Conservation (phyloP, 2,329 filamentous ascomycete species). For the Pseudocercospora crystallina region DNA sequence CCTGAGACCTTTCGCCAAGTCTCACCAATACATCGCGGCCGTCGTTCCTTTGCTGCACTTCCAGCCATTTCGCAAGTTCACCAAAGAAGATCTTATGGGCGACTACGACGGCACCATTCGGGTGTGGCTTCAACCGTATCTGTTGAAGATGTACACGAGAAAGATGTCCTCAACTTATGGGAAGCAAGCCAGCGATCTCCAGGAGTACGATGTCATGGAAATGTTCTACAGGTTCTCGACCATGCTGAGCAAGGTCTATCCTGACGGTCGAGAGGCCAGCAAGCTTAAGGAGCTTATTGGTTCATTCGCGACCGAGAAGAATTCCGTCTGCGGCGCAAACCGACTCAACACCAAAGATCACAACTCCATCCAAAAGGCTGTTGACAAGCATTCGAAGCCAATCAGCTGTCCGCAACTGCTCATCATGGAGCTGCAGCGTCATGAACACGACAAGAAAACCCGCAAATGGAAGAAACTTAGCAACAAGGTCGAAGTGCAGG, state of each 20-base stretch:
- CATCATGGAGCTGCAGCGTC: constrained; percentile 56
- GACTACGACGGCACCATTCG: constrained; percentile 2
- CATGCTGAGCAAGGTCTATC: too few relatives aligned
- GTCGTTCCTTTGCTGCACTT: constrained; percentile 60
- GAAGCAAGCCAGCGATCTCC: neutral
- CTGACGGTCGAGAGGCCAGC: neutral
- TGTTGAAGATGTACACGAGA: constrained; percentile 32
- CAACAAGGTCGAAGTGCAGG: constrained; percentile 57
- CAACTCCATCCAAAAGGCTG: constrained; percentile 43
- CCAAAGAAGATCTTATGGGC: constrained; percentile 45
- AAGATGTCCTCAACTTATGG: constrained; percentile 22
- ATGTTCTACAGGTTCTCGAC: constrained; percentile 20
- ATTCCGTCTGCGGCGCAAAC: constrained; percentile 24
- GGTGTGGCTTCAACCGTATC: constrained; percentile 22
- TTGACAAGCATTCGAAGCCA: constrained; percentile 33
- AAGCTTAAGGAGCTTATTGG: constrained; percentile 29
- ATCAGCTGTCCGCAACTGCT: constrained; percentile 35
- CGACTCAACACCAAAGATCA: constrained; percentile 32
- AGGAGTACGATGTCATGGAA: constrained; percentile 25
- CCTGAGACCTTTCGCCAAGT: constrained; percentile 48
- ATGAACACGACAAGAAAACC: constrained; percentile 54
- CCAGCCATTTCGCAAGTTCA: constrained; percentile 57
- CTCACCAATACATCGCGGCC: constrained; percentile 46
- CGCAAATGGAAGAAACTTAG: constrained; percentile 59
- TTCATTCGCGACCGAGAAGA: constrained; percentile 18